Percentiles rank a stretch among this genome's conserved stretches.
Conservation (phyloP, 2,329 filamentous ascomycete genomes). For the Orbilia blumenaviensis region DNA sequence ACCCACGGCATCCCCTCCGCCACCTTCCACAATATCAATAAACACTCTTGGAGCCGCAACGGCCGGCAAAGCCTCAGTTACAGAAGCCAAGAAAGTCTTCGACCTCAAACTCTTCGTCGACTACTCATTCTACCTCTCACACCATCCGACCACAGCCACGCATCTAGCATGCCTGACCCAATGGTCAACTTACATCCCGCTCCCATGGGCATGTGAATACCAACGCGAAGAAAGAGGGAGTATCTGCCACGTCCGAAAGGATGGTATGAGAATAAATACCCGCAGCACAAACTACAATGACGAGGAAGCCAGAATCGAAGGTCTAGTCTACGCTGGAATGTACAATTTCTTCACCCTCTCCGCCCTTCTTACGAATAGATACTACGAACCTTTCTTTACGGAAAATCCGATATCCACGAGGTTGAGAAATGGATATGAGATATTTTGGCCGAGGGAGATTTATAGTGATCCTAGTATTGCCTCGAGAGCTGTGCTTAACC, state of each 20-base stretch:
- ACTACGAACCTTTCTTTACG: conserved; percentile 33
- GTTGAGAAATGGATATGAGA: conserved; percentile 7
- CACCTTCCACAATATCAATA: conserved; percentile 26
- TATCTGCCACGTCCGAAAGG: neutral
- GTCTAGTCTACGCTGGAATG: conserved; percentile 19
- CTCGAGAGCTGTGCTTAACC: neutral
- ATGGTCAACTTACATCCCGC: conserved; percentile 13
- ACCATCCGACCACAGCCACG: neutral
- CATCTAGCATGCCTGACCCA: conserved; percentile 36
- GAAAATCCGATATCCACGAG: neutral
- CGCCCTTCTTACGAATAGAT: conserved; percentile 25
- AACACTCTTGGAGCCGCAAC: neutral
- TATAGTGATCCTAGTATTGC: conserved; percentile 4
- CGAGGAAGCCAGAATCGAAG: conserved; percentile 1
- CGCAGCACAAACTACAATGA: neutral
- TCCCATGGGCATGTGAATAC: neutral
- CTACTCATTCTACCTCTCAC: conserved; percentile 30
- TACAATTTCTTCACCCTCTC: conserved; percentile 25
- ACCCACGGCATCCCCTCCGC: conserved; percentile 13
- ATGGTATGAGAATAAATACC: neutral
- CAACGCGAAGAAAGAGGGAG: neutral
- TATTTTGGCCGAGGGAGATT: conserved; percentile 38
- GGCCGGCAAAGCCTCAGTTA: conserved; percentile 18
- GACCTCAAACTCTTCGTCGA: conserved; percentile 33
- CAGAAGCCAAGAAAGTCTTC: conserved; percentile 5